Percentiles rank a stretch among this genome's conserved stretches.
These are phyloP conservation scores for Chlorella sp. DNA, from an alignment of 139 green algal genomes.

Conservation along the genomic window DNA sequence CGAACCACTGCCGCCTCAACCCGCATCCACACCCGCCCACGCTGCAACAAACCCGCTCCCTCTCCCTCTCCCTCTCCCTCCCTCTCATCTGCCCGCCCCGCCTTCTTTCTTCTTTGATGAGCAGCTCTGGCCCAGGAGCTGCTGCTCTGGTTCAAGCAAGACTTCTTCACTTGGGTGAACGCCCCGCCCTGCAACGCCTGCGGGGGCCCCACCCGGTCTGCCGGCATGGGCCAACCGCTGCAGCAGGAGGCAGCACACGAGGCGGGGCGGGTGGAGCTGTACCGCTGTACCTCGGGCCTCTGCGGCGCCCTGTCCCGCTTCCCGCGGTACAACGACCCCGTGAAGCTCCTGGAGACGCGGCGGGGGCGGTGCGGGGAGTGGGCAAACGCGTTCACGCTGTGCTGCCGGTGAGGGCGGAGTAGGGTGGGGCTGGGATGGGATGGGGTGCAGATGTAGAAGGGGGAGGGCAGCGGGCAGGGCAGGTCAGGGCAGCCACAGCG, in stretches of 20 bases:
- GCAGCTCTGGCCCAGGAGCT: slow-evolving; percentile 57
- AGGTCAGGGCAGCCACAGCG: too few relatives aligned
- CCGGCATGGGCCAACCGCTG: slow-evolving; percentile 30
- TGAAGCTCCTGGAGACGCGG: slow-evolving; percentile 80
- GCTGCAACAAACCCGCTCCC: not conserved
- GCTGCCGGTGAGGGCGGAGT: slow-evolving; percentile 41
- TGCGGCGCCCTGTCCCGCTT: not conserved
- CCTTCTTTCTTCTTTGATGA: too few relatives aligned
- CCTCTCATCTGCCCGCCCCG: not conserved
- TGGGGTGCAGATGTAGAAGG: not conserved
- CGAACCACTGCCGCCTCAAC: too few relatives aligned
- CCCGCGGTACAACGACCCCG: slow-evolving; percentile 62
- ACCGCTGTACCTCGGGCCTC: slow-evolving; percentile 51
- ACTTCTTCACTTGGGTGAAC: slow-evolving; percentile 82
- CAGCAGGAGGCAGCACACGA: slow-evolving; percentile 54
- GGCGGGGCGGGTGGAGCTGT: slow-evolving; percentile 70
- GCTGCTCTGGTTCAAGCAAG: slow-evolving; percentile 79
- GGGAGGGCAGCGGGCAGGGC: too few relatives aligned
- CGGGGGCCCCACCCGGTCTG: slow-evolving; percentile 38
- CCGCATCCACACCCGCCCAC: too few relatives aligned
- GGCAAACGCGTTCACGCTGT: slow-evolving; percentile 84
- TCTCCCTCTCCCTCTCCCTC: not conserved
- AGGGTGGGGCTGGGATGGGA: not conserved
- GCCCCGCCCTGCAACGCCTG: slow-evolving; percentile 59
- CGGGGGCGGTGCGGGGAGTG: slow-evolving; percentile 77